These are phyloP conservation scores for Byssochlamys sp. DNA, from an alignment of 2,329 filamentous ascomycete species.

Conservation along the genomic window DNA sequence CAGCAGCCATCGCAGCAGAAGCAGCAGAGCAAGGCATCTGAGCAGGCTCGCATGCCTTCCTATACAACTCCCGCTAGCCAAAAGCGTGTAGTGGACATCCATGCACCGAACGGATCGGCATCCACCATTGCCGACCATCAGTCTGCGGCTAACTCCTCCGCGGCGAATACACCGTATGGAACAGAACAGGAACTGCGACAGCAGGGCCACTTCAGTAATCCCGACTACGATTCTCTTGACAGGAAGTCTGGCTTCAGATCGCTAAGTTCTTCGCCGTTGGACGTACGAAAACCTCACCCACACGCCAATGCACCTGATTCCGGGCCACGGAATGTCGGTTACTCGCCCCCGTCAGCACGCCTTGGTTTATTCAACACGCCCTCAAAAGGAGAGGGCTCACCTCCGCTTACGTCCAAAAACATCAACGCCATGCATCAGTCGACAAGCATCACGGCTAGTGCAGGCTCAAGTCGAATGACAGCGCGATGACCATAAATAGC, in stretches of 20 bases:
- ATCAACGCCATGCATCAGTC: slow-evolving; percentile 23
- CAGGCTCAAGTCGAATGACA: slow-evolving; percentile 23
- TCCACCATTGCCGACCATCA: slow-evolving; percentile 38
- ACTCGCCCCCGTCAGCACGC: slow-evolving; percentile 26
- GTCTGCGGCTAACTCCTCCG: slow-evolving; percentile 33
- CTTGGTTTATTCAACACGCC: slow-evolving; percentile 24
- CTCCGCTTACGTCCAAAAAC: slow-evolving; percentile 20
- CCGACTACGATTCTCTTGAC: slow-evolving; percentile 24
- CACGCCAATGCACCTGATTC: slow-evolving; percentile 13
- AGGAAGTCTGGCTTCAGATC: slow-evolving; percentile 28
- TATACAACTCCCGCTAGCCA: slow-evolving; percentile 37
- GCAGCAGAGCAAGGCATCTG: slow-evolving; percentile 22
- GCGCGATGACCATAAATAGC: slow-evolving; percentile 16
- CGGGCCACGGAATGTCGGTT: slow-evolving; percentile 18
- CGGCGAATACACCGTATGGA: slow-evolving; percentile 35
- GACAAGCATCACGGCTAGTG: slow-evolving; percentile 17
- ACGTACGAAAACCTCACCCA: slow-evolving; percentile 30
- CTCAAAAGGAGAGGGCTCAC: slow-evolving; percentile 22
- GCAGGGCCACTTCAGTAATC: slow-evolving; percentile 17
- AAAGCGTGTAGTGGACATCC: slow-evolving; percentile 33
- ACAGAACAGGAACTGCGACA: slow-evolving; percentile 24
- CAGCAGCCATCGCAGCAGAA: slow-evolving; percentile 37
- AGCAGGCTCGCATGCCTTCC: slow-evolving; percentile 24
- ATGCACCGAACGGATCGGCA: slow-evolving; percentile 36
- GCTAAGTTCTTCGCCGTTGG: slow-evolving; percentile 29